Evolutionary conservation across 2,329 filamentous ascomycete genomes (phyloP).

Genomic region (Aureobasidium sp.): DNA sequence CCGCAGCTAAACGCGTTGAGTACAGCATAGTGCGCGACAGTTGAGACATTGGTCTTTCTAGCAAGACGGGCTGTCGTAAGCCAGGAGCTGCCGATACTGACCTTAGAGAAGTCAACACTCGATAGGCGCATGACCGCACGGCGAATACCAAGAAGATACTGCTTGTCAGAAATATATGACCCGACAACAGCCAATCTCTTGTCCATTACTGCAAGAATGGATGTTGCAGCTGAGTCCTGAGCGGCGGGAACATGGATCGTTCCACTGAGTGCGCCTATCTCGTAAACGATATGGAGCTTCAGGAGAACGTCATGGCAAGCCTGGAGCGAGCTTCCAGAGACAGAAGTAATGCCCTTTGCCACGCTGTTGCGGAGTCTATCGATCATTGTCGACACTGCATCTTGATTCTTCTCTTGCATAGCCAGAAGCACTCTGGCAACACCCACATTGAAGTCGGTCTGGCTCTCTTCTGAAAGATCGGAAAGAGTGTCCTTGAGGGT

Average conservation of each 20-base stretch:
- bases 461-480: conserved; percentile 36
- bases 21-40: conserved; percentile 89
- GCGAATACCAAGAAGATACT: conserved; percentile 79
- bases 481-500: conserved; percentile 56
- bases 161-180: conserved; percentile 84
- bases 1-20: conserved; percentile 78
- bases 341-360: conserved; percentile 64
- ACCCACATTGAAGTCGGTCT: conserved; percentile 71
- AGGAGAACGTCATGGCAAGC: conserved; percentile 78
- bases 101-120: conserved; percentile 50
- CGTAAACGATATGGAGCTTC: conserved; percentile 77
- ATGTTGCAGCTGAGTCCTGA: conserved; percentile 9
- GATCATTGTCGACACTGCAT: conserved; percentile 50
- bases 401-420: conserved; percentile 44
- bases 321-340: conserved; percentile 71
- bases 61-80: conserved; percentile 76
- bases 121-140: conserved; percentile 74
- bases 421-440: conserved; percentile 60
- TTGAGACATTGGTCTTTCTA: conserved; percentile 71
- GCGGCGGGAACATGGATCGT: conserved; percentile 14
- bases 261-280: conserved; percentile 68
- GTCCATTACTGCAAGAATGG: conserved; percentile 39
- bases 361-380: conserved; percentile 59
- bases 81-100: conserved; percentile 78
- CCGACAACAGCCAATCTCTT: conserved; percentile 82